These are phyloP conservation scores for Erigeron philadelphicus DNA, from an alignment of 140 eudicot genomes.

Conservation along the genomic window DNA sequence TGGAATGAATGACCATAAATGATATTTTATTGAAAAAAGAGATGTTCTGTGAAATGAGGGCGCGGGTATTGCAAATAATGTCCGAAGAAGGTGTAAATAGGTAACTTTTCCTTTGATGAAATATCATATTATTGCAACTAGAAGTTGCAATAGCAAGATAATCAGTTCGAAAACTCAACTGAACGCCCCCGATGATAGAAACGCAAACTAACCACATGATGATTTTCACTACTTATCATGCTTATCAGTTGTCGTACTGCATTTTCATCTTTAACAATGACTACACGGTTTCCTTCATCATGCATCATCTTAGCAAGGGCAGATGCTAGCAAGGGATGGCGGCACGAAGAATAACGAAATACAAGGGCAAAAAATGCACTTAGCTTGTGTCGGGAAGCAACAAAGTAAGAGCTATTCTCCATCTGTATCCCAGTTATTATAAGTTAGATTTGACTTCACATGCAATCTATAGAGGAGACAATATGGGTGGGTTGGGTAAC, in stretches of 20 bases:
- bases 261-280: slow-evolving; percentile 94
- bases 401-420: slow-evolving; percentile 82
- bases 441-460: slow-evolving; percentile 9
- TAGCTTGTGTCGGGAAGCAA: slow-evolving; percentile 84
- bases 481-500: slow-evolving; percentile 5
- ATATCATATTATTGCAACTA: neutral
- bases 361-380: slow-evolving; percentile 93
- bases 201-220: slow-evolving; percentile 78
- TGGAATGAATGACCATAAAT: no score
- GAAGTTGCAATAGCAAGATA: neutral
- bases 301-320: slow-evolving; percentile 93
- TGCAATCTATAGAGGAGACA: neutral
- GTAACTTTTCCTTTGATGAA: no score
- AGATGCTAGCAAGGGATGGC: slow-evolving; percentile 90
- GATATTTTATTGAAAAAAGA: no score
- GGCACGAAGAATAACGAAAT: slow-evolving; percentile 95
- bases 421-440: slow-evolving; percentile 46
- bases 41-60: no score
- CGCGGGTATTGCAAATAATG: no score
- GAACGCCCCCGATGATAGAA: neutral
- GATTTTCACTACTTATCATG: slow-evolving; percentile 94
- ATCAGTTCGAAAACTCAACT: neutral
- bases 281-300: slow-evolving; percentile 75
- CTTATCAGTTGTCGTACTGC: slow-evolving; percentile 93
- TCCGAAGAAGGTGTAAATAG: no score